Base-by-base conservation (phyloP, 805 yeast species). In the Lipomyces yamanashiensis region DNA sequence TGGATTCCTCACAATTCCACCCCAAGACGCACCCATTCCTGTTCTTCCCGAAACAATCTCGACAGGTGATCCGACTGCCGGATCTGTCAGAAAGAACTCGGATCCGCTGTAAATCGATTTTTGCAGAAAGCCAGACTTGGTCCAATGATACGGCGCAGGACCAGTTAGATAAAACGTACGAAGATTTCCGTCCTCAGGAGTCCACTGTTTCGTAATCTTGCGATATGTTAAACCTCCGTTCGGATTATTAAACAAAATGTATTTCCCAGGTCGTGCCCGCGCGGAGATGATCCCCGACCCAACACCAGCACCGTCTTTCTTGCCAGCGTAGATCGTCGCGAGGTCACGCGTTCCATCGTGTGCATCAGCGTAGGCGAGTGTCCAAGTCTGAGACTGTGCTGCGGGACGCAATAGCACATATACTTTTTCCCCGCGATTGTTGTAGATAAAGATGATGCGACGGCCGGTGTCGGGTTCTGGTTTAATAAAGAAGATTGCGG, bases 241-340 rank as follows among this genome's bases (percentile, higher is more conserved):
- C 21, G 68, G 62, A 40, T 65, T 65, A 45, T 59, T 64, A 56
- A 65, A 65, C 57, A 65, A 23, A 7, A 65, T 44, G 37, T 65
- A 65, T 49, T 65, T 65, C 39, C 68, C 68, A 15, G 68, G 68
- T 12, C 58, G 63, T 4, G 68, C 68, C 15, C 68, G 59, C 37
- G 68, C 57, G 5, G 68, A 37, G 10, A 65, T 65, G 15, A 63
- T 52, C 21, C 68, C 68, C 15, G 67, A 54, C 34, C 68, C 68
- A 8, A 36, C 63, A 17, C 67, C 68, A 23, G 43, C 57, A 1
- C 67, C 67, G 39, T 59, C 61, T 10, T 61, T 45, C 47, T 34
- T 52, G 45, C 68, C 68, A 34, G 68, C 67, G 23, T 65, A 65
- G n/a, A 65, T 65, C 36, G 68, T 65, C 10, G 68, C 68, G 13